Base-by-base conservation (phyloP, 768 basidiomycete genomes). In the Auriscalpium orientale region DNA sequence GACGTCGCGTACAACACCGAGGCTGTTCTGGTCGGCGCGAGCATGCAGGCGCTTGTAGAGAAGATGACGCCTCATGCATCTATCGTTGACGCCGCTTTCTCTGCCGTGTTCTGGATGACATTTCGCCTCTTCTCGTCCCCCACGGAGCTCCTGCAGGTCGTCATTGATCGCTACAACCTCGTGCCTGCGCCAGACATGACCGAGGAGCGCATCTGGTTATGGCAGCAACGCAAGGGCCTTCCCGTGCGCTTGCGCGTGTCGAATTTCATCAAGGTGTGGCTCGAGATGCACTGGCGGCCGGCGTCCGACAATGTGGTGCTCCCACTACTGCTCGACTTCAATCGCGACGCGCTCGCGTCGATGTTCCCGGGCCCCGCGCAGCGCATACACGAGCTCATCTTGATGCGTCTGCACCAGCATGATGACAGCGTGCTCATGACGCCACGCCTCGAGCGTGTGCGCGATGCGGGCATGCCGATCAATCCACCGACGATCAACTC, bases 11-110 rank as follows among this genome's bases (percentile, higher is more conserved):
- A 92, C 75, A 97, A 95, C 67, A 78, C 79, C 46, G 94, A 98
- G 12, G 95, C 94, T 2, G 81, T 84, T 60, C 83, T 98, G 18
- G 88, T 94, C 10, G 95, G 93, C 21, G 97, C 93, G 2, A 93
- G 92, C 4, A 75, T 99, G 58, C 79, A 79, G 16, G 94, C 87
- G 1, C 76, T 99, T 45, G 87, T 98, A n/a, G 94, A 95, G 73
- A 94, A 92, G 73, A 89, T 98, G 86, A 95, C 95, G 18, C 93
- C 95, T 5, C 91, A 97, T 66, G 92, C 93, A 66, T 85, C 84
- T 56, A 81, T 94, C 46, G 91, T 93, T 54, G 95, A 98, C 65
- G 76, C 89, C 16, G 82, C 85, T 0, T 95, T 98, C 68, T 80
- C 87, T 13, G 82, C 86, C 5, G 87, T 94, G 34, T 98, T 99